Conservation (phyloP, 495 filamentous ascomycete species). For the Aspergillus indologenus region DNA sequence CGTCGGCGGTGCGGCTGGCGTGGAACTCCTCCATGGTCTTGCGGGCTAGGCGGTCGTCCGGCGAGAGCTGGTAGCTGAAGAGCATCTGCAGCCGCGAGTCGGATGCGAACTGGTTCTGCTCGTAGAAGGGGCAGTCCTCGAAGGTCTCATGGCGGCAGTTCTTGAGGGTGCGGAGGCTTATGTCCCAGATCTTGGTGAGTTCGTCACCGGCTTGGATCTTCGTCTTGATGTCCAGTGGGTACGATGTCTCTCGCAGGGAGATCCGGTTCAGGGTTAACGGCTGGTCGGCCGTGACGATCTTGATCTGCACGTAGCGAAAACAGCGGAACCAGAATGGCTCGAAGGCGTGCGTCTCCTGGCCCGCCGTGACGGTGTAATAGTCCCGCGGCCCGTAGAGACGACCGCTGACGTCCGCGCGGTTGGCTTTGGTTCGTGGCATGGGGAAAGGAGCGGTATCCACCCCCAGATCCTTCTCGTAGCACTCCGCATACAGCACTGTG, state of each 20-base stretch:
- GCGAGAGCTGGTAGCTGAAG: conserved; percentile 26
- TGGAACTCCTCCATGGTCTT: conserved; percentile 27
- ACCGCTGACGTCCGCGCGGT: conserved; percentile 16
- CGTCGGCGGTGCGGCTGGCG: conserved; percentile 23
- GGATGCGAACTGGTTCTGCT: conserved; percentile 30
- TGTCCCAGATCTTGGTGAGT: conserved; percentile 22
- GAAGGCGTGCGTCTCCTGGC: conserved; percentile 13
- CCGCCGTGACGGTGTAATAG: conserved; percentile 16
- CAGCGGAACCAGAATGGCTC: conserved; percentile 30
- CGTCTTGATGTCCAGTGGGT: conserved; percentile 23
- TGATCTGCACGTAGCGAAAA: conserved; percentile 26
- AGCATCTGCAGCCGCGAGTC: conserved; percentile 27
- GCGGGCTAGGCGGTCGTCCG: conserved; percentile 26
- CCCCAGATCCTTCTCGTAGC: conserved; percentile 24
- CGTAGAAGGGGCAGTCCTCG: conserved; percentile 33
- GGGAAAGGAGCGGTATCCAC: conserved; percentile 16
- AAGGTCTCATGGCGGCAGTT: conserved; percentile 32
- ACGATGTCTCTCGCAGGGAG: conserved; percentile 19
- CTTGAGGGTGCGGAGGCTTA: conserved; percentile 23
- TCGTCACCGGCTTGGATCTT: conserved; percentile 12
- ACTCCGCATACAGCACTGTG: conserved; percentile 22
- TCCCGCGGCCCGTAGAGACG: conserved; percentile 24
- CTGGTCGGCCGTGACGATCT: conserved; percentile 10
- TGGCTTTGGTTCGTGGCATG: conserved; percentile 16
- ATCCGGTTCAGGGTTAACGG: conserved; percentile 11